Base-by-base conservation (phyloP, 1,284 basidiomycete species). In the Hypsizygus ulmarius region DNA sequence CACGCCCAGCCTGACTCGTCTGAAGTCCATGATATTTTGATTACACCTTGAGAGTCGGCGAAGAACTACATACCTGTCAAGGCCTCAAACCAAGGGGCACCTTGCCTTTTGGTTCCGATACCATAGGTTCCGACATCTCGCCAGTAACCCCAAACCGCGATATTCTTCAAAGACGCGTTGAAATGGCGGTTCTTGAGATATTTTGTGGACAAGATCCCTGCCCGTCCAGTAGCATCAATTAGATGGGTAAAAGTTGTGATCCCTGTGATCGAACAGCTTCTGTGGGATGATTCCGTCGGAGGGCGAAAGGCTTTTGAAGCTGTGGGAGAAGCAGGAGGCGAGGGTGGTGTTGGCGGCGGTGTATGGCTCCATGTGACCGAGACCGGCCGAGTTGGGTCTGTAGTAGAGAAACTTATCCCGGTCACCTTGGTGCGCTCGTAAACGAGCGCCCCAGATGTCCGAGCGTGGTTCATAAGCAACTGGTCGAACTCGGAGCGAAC, bases 91-190 rank as follows among this genome's bases (percentile, higher is more conserved):
- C 78, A 82, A 2, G 80, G 80, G 3, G 82, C 77, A 10, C 84
- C 85, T 65, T 74, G 74, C 50, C 77, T 66, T 12, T 55, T 51
- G n/a, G 80, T 79, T 10, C 76, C 81, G 14, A 57, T 50, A 3
- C 79, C 83, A 58, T 88, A 88, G 34, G 67, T 71, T 10, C 67
- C 72, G 0, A 74, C 73, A 25, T 71, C 71, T 21, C 58, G 70
- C 85, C 85, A 90, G 58, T 90, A 90, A 1, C 79, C 87, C 87
- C 87, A 90, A 9, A 83, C 72, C 0, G 87, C 87, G 16, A 88
- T 73, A 58, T 90, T 90, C 58, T 78, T 83, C 43, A 90, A 62
- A 2, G 82, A 79, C 29, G 75, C 71, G 52, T 87, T 89, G 63
- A 80, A 83, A 49, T 73, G 77, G 35, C 87, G 70, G 58, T 84